phyloP scores from a whole-genome alignment of 1,284 basidiomycete species.

The Sanghuangporus baumii region DNA sequence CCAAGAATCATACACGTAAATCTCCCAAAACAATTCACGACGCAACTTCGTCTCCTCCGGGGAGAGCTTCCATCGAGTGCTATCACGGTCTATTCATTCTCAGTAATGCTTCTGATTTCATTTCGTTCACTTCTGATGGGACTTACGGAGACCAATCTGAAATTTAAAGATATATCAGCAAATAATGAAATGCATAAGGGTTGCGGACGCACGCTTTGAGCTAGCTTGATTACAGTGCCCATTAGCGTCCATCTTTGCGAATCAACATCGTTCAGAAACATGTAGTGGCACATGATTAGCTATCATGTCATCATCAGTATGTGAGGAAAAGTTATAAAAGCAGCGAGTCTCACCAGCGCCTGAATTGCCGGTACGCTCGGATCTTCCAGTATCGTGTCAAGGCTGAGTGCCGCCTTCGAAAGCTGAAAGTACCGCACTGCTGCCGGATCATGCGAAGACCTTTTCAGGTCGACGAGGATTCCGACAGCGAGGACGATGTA shows the following conservation, averaged over 20 bases:
- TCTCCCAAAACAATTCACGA: conserved; percentile 58
- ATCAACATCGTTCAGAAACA: conserved; percentile 61
- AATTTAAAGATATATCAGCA: conserved; percentile 17
- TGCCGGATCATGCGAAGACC: conserved; percentile 42
- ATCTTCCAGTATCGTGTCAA: conserved; percentile 58
- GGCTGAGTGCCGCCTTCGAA: conserved; percentile 49
- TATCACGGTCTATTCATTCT: conserved; percentile 51
- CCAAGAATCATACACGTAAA: conserved; percentile 64
- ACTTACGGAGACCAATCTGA: conserved; percentile 62
- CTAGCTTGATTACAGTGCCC: conserved; percentile 62
- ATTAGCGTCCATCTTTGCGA: conserved; percentile 63
- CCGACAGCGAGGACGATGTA: conserved; percentile 43
- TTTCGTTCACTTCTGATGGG: conserved; percentile 5
- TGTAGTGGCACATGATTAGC: conserved; percentile 67
- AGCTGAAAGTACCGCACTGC: conserved; percentile 55
- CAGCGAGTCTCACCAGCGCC: conserved; percentile 44
- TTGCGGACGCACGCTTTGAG: conserved; percentile 53
- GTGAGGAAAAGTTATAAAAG: conserved; percentile 21
- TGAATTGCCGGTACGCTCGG: conserved; percentile 58
- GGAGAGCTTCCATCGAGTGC: conserved; percentile 58
- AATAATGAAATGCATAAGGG: neutral
- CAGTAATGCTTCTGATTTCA: neutral
- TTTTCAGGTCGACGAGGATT: conserved; percentile 43
- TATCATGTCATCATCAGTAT: conserved; percentile 23
- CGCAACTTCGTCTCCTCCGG: conserved; percentile 53